These are phyloP conservation scores for Calendula officinalis DNA, from an alignment of 129 eudicot genomes.

Conservation along the genomic window DNA sequence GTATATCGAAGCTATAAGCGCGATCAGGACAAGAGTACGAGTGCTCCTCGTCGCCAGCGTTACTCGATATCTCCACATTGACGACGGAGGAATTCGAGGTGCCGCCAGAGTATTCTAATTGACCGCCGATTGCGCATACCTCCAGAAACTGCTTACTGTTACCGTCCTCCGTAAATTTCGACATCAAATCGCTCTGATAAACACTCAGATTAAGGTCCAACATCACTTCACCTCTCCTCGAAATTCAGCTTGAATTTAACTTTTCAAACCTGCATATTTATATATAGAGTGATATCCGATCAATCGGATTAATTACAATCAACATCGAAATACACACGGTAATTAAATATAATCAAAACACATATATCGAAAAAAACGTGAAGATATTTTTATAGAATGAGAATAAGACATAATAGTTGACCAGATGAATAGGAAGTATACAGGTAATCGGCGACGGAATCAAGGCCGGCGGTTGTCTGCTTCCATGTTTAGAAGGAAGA, in stretches of 20 bases:
- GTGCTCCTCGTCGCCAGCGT: constrained; percentile 45
- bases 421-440: constrained; percentile 8
- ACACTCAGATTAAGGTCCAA: constrained; percentile 57
- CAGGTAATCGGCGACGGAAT: constrained; percentile 28
- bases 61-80: constrained; percentile 50
- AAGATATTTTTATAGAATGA: not conserved
- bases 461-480: constrained; percentile 39
- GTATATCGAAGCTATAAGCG: constrained; percentile 45
- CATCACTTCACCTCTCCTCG: constrained; percentile 39
- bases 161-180: constrained; percentile 27
- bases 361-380: not conserved
- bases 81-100: constrained; percentile 62
- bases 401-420: constrained; percentile 1
- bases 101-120: constrained; percentile 47
- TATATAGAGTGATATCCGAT: not conserved
- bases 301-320: constrained; percentile 10
- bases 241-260: constrained; percentile 14
- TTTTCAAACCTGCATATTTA: constrained; percentile 17
- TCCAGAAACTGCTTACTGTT: constrained; percentile 29
- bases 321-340: constrained; percentile 7
- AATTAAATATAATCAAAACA: not conserved
- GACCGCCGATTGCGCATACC: constrained; percentile 35
- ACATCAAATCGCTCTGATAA: constrained; percentile 33
- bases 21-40: constrained; percentile 27
- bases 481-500: constrained; percentile 22